phyloP scores from a whole-genome alignment of 768 basidiomycete species.

The Rhodosporidiobolus sp. region DNA sequence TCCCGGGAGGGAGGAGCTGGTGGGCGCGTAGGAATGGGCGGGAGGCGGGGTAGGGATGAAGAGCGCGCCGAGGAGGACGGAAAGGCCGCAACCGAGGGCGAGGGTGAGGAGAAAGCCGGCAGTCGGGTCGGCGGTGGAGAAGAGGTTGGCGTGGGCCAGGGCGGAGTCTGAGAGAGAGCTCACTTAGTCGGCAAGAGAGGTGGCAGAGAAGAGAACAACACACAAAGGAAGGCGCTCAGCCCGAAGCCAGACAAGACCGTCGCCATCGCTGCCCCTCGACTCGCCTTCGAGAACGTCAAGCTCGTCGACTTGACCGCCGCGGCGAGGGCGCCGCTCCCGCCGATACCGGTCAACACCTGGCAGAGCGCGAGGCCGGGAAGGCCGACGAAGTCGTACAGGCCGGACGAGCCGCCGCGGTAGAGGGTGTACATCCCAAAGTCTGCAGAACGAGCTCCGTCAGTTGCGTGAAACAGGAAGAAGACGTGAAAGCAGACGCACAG shows the following conservation, averaged over 20 bases:
- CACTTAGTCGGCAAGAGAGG: neutral
- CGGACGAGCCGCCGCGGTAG: conserved; percentile 22
- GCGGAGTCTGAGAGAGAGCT: conserved; percentile 16
- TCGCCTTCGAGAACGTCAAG: conserved; percentile 14
- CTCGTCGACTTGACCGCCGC: conserved; percentile 20
- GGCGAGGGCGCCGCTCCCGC: neutral
- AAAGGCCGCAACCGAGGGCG: conserved; percentile 4
- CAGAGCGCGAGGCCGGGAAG: conserved; percentile 17
- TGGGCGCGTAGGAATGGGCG: neutral
- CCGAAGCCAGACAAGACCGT: conserved; percentile 29
- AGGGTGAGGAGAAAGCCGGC: conserved; percentile 33
- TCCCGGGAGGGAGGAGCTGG: neutral
- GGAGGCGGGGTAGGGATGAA: conserved; percentile 18
- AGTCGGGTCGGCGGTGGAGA: conserved; percentile 23
- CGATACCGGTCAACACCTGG: conserved; percentile 27
- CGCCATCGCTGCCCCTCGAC: conserved; percentile 27
- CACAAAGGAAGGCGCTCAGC: conserved; percentile 29
- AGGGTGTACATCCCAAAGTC: conserved; percentile 6
- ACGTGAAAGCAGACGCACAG: neutral
- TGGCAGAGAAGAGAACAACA: neutral
- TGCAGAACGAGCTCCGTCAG: neutral
- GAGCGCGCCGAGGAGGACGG: conserved; percentile 25
- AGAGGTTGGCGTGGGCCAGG: conserved; percentile 21
- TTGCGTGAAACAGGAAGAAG: neutral
- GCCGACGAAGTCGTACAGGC: conserved; percentile 3